phyloP scores from a whole-genome alignment of 2,329 filamentous ascomycete genomes.

The Triangularia verruculosa region DNA sequence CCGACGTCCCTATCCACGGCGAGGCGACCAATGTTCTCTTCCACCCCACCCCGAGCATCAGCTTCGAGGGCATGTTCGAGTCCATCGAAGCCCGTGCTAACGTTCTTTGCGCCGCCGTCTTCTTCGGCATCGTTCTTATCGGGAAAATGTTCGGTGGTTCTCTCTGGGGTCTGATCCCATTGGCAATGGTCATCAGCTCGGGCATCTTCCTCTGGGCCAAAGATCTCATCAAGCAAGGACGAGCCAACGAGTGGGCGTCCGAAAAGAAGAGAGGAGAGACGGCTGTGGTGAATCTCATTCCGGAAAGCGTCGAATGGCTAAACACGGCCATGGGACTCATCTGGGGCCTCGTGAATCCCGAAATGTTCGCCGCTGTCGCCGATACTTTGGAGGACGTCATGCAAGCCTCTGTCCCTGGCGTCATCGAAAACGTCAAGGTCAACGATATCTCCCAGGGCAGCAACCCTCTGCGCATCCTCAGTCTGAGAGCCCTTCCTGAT shows the following conservation, averaged over 20 bases:
- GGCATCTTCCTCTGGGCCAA: constrained; percentile 89
- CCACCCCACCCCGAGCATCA: constrained; percentile 86
- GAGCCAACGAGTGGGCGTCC: constrained; percentile 82
- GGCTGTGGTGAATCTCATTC: constrained; percentile 83
- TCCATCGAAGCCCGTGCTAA: constrained; percentile 72
- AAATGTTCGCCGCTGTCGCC: constrained; percentile 90
- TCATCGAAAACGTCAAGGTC: constrained; percentile 93
- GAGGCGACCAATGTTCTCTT: constrained; percentile 97
- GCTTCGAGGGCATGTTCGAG: constrained; percentile 84
- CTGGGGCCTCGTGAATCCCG: constrained; percentile 91
- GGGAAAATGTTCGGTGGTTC: constrained; percentile 74
- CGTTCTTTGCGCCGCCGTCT: constrained; percentile 66
- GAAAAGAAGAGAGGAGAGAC: constrained; percentile 82
- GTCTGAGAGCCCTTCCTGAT: constrained; percentile 81
- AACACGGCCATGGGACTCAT: constrained; percentile 81
- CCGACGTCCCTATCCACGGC: constrained; percentile 91
- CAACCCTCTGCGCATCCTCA: constrained; percentile 86
- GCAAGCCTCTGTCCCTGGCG: constrained; percentile 86
- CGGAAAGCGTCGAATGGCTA: constrained; percentile 94
- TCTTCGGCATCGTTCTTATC: constrained; percentile 69
- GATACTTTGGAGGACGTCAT: constrained; percentile 95
- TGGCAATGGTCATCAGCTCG: constrained; percentile 68
- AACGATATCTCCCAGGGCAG: constrained; percentile 92
- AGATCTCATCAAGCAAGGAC: constrained; percentile 76
- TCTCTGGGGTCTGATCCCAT: constrained; percentile 71